Conservation (phyloP, 371 early-diverging fungal genomes). For the Lichtheimia corymbifera region DNA sequence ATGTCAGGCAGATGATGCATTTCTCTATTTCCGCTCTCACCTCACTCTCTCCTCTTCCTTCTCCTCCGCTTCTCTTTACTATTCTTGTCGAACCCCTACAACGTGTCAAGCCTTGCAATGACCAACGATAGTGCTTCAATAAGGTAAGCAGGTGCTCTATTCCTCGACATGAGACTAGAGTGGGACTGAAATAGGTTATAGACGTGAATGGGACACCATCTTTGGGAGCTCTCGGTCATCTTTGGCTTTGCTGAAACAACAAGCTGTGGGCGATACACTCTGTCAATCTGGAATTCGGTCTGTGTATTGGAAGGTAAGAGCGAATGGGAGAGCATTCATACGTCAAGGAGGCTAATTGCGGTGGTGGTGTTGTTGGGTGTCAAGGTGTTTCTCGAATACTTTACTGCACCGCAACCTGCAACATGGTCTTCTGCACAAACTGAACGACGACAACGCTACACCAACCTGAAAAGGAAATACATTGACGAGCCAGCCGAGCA, state of each 20-base stretch:
- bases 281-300: slow-evolving; percentile 48
- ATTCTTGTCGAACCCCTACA: no score
- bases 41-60: no score
- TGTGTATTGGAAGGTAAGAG: slow-evolving; percentile 50
- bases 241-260: slow-evolving; percentile 32
- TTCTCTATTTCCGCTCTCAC: no score
- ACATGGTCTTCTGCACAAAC: slow-evolving; percentile 62
- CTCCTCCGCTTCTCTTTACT: no score
- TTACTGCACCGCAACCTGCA: slow-evolving; percentile 54
- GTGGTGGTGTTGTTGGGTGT: neutral
- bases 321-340: neutral
- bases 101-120: no score
- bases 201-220: slow-evolving; percentile 30
- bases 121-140: no score
- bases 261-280: slow-evolving; percentile 32
- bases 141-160: no score
- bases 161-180: no score
- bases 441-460: slow-evolving; percentile 71
- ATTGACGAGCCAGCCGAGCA: slow-evolving; percentile 68
- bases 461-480: slow-evolving; percentile 61
- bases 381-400: slow-evolving; percentile 59
- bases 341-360: neutral
- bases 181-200: neutral
- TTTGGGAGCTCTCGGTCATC: slow-evolving; percentile 30
- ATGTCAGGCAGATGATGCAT: no score